These are phyloP conservation scores for Alternaria atra DNA, from an alignment of 2,329 filamentous ascomycete genomes.

Conservation along the genomic window DNA sequence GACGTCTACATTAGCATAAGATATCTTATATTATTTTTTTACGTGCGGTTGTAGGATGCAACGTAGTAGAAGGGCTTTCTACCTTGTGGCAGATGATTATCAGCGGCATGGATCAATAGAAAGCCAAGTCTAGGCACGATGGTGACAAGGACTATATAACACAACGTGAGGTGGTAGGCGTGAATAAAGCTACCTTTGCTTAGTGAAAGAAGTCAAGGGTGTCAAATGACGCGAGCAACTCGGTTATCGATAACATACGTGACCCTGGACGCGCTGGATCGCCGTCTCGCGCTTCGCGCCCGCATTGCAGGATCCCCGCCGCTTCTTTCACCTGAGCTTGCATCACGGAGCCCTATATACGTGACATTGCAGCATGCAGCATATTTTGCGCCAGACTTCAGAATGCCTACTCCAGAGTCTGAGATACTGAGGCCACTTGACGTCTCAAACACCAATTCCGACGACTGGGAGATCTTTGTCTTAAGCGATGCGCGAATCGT, in stretches of 20 bases:
- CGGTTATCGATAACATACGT: conserved; percentile 15
- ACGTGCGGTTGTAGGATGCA: too few species aligned
- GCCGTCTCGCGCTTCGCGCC: conserved; percentile 13
- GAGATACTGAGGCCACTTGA: conserved; percentile 54
- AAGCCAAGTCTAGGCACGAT: too few species aligned
- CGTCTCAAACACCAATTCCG: conserved; percentile 51
- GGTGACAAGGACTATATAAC: too few species aligned
- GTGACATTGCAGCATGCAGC: conserved; percentile 15
- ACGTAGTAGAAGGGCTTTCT: too few species aligned
- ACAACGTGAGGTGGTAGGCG: too few species aligned
- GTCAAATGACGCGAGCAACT: conserved; percentile 1
- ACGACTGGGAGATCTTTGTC: conserved; percentile 70
- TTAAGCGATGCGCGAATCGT: conserved; percentile 70
- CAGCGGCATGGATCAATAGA: too few species aligned
- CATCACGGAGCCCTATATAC: neutral
- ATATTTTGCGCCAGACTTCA: conserved; percentile 8
- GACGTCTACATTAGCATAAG: too few species aligned
- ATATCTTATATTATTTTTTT: too few species aligned
- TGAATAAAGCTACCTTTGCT: neutral
- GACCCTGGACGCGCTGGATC: conserved; percentile 15
- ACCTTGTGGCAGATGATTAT: too few species aligned
- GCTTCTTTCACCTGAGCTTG: neutral
- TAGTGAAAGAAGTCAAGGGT: neutral
- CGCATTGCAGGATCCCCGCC: conserved; percentile 5
- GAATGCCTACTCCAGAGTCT: conserved; percentile 43